Evolutionary conservation across 495 filamentous ascomycete genomes (phyloP).

Genomic region (Talaromyces thailandensis): DNA sequence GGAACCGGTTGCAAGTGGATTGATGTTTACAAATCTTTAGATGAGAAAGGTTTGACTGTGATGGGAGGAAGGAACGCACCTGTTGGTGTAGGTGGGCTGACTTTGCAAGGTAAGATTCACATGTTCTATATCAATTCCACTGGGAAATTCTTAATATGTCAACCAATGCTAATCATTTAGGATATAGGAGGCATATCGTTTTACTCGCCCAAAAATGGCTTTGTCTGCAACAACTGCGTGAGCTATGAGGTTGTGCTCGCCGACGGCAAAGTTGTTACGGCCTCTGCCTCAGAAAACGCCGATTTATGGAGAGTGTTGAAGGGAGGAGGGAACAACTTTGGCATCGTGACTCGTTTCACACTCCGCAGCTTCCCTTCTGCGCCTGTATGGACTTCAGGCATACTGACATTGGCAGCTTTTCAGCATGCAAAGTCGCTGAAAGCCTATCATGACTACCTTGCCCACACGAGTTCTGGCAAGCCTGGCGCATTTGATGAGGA

Average conservation of each 20-base stretch:
- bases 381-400: slow-evolving; percentile 9
- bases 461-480: slow-evolving; percentile 1
- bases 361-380: slow-evolving; percentile 18
- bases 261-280: slow-evolving; percentile 39
- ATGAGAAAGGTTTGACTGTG: slow-evolving; percentile 27
- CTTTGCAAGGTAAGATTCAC: slow-evolving; percentile 30
- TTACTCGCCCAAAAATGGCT: slow-evolving; percentile 15
- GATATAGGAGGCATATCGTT: slow-evolving; percentile 19
- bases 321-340: slow-evolving; percentile 35
- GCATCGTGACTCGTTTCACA: slow-evolving; percentile 39
- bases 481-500: slow-evolving; percentile 12
- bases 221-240: slow-evolving; percentile 10
- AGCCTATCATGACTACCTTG: slow-evolving; percentile 7
- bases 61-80: slow-evolving; percentile 41
- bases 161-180: not conserved
- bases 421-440: slow-evolving; percentile 4
- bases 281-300: slow-evolving; percentile 24
- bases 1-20: slow-evolving; percentile 42
- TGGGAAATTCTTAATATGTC: not conserved
- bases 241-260: slow-evolving; percentile 52
- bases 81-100: slow-evolving; percentile 46
- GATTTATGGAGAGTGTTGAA: slow-evolving; percentile 48
- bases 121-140: slow-evolving; percentile 5
- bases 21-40: slow-evolving; percentile 38
- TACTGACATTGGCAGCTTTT: slow-evolving; percentile 4